Base-by-base conservation (phyloP, 345 rosid genomes). In the Heritiera littoralis region DNA sequence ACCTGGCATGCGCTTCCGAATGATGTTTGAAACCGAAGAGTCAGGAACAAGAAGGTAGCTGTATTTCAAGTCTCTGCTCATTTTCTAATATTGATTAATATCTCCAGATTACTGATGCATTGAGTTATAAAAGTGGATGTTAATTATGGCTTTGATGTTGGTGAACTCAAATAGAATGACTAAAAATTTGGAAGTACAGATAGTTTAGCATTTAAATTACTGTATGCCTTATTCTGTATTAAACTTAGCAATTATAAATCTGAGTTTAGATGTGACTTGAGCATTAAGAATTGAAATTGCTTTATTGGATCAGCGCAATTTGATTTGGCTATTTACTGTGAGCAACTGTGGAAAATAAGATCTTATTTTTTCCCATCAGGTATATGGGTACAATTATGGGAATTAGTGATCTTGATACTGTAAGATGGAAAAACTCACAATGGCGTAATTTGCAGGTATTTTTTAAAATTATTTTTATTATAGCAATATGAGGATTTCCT, bases 21-120 rank as follows among this genome's bases (percentile, higher is more conserved):
- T 97, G 99, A 87, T 92, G 97, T 97, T 97, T 82, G 99, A 97
- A 86, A 97, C 99, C 7, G 98, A 96, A 63, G 99, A 94, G 30
- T 97, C 94, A 18, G 98, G 97, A 80, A 89, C 92, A 66, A 85
- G 94, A 86, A 89, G 93, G 95, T 91, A 80, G 67, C 32, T 15
- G 41, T 75, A 40, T 65, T 70, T 40, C 49, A 64, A 67, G n/a
- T 41, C 12, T 54, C 17, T 59, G 7, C n/a, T 18, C 14, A 14
- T 59, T 64, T 77, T 17, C 28, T 6, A 77, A 46, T n/a, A 11
- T 81, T 72, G 51, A 55, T 68, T 15, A 66, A 28, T 23, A 46
- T 75, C 55, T 80, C 4, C 9, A 30, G 20, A 28, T 20, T 58
- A 11, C 35, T 4, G 5, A 60, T 23, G 8, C 60, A 23, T 15